These are phyloP conservation scores for Fusarium fujikuroi DNA, from an alignment of 2,329 filamentous ascomycete species.

Conservation along the genomic window DNA sequence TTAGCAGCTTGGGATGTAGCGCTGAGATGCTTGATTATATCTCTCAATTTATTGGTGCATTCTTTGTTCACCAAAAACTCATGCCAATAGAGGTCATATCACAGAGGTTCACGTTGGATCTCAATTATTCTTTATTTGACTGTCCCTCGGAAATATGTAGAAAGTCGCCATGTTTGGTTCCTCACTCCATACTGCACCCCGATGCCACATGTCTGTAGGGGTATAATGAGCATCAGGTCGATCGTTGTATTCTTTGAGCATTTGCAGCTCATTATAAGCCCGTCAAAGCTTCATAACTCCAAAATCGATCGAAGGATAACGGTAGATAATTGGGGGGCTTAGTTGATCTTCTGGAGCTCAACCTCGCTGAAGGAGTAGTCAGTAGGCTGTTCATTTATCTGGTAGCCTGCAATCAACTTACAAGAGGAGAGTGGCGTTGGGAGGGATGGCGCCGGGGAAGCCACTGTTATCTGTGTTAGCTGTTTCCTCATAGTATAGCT, in stretches of 20 bases:
- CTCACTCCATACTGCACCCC: background rate
- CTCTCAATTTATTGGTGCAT: background rate
- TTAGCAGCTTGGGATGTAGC: background rate
- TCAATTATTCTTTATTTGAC: constrained; percentile 16
- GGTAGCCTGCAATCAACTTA: constrained; percentile 61
- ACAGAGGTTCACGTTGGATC: background rate
- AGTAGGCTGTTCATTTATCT: background rate
- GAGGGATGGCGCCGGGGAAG: constrained; percentile 81
- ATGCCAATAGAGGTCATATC: background rate
- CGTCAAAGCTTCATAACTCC: constrained; percentile 1
- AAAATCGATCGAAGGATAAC: constrained; percentile 12
- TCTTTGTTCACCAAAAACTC: background rate
- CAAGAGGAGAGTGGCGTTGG: constrained; percentile 83
- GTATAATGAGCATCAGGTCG: constrained; percentile 20
- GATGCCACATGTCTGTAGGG: constrained; percentile 2
- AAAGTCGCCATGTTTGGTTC: background rate
- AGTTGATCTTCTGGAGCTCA: constrained; percentile 72
- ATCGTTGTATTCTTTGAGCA: background rate
- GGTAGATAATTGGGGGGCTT: constrained; percentile 28
- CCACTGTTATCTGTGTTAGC: constrained; percentile 63
- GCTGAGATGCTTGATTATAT: background rate
- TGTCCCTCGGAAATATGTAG: background rate
- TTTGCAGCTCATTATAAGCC: background rate
- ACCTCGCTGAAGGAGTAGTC: constrained; percentile 66
- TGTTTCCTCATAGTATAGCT: background rate